These are phyloP conservation scores for Starmerella asiatica DNA, from an alignment of 805 yeast species.

Conservation along the genomic window DNA sequence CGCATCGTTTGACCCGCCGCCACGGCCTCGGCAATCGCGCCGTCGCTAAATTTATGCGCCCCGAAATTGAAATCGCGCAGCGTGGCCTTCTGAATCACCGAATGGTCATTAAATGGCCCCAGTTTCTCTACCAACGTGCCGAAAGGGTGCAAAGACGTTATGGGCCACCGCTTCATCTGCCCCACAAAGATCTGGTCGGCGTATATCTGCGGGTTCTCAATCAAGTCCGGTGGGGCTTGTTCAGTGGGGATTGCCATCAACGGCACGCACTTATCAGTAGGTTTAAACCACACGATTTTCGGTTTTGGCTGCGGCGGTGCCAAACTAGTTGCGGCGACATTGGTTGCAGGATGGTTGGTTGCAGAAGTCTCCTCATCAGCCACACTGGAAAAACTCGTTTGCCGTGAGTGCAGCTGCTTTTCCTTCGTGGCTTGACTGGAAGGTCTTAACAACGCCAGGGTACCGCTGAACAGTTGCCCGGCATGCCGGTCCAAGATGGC, in stretches of 20 bases:
- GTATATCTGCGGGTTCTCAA: conserved; percentile 78
- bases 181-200: conserved; percentile 79
- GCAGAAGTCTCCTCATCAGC: not conserved
- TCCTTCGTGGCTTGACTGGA: conserved; percentile 86
- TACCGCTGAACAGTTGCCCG: conserved; percentile 90
- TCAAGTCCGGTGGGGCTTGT: conserved; percentile 91
- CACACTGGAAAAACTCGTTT: conserved; percentile 8
- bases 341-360: not conserved
- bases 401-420: conserved; percentile 32
- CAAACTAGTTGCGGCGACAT: not conserved
- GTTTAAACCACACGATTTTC: conserved; percentile 97
- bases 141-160: conserved; percentile 94
- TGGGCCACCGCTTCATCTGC: conserved; percentile 97
- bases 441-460: conserved; percentile 85
- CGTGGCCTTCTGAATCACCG: conserved; percentile 75
- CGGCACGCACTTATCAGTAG: conserved; percentile 95
- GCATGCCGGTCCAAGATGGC: conserved; percentile 97
- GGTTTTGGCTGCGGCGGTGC: conserved; percentile 36
- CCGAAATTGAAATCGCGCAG: conserved; percentile 50
- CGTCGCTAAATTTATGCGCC: conserved; percentile 31
- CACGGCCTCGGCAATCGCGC: conserved; percentile 32
- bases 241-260: conserved; percentile 96
- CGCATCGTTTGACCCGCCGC: conserved; percentile 18
- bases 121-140: conserved; percentile 82
- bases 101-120: conserved; percentile 64